A percentile compares a stretch with the other conserved stretches of the same genome.
Conservation (phyloP, 2,329 filamentous ascomycete genomes). For the Fonsecaea pugnacius region DNA sequence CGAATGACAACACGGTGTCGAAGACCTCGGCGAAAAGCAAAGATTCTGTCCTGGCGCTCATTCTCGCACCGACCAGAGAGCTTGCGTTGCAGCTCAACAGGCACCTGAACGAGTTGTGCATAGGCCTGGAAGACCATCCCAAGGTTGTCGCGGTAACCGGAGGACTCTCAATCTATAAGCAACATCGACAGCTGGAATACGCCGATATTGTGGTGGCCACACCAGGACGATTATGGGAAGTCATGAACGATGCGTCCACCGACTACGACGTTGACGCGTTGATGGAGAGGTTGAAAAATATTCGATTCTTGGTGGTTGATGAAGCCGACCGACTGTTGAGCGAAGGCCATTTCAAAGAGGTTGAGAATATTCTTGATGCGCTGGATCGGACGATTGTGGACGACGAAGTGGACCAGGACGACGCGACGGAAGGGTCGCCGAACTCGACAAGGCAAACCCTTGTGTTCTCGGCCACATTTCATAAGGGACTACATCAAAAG, state of each 20-base stretch:
- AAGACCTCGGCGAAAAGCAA: constrained; percentile 36
- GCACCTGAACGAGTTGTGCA: constrained; percentile 78
- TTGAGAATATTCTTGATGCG: constrained; percentile 81
- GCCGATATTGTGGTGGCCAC: constrained; percentile 94
- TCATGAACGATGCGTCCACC: constrained; percentile 66
- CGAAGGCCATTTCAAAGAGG: constrained; percentile 93
- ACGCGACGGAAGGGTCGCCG: constrained; percentile 31
- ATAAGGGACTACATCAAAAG: constrained; percentile 88
- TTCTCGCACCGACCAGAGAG: constrained; percentile 90
- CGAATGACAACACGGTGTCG: not conserved
- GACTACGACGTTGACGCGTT: constrained; percentile 56
- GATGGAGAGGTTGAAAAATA: constrained; percentile 70
- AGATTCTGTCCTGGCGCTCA: constrained; percentile 67
- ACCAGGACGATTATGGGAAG: constrained; percentile 91
- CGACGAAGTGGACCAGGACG: constrained; percentile 54
- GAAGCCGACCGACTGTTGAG: constrained; percentile 92
- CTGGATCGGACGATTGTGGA: constrained; percentile 67
- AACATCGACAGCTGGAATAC: constrained; percentile 78
- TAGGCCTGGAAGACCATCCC: constrained; percentile 64
- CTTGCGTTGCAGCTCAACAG: constrained; percentile 87
- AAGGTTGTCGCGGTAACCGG: constrained; percentile 85
- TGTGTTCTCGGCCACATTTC: constrained; percentile 95
- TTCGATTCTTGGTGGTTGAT: constrained; percentile 85
- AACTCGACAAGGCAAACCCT: constrained; percentile 73
- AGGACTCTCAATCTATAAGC: constrained; percentile 91